Base-by-base conservation (phyloP, 257 asterid species). In the Paulownia fortunei region DNA sequence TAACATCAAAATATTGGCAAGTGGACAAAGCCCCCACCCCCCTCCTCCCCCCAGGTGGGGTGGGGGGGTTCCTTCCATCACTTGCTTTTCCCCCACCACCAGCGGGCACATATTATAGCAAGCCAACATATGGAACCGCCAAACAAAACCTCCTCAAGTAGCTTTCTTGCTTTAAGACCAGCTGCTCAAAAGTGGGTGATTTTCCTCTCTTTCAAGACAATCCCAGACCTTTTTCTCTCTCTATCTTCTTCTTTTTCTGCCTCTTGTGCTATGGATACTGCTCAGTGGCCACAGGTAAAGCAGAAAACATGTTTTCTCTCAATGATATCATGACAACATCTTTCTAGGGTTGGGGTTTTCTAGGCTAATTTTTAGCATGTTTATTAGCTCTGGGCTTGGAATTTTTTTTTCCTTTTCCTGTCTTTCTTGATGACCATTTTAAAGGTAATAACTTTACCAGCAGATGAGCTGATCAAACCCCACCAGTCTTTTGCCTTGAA, bases 201-300 rank as follows among this genome's bases (percentile, higher is more conserved):
- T 81, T 84, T 83, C 85, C 68, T 82, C 88, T 79, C 86, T 77
- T 58, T 81, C 47, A 54, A 47, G 42, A 34, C 82, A 72, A 79
- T 69, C 70, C 39, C 78, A 66, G 74, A 66, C 76, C 73, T 71
- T 34, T 81, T 79, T 85, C 79, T 83, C 79, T 82, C 76, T 82
- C 74, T 78, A 64, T 73, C 84, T 86, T 82, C 64, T 73, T 75
- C 26, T 27, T 19, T 21, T 18, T 51, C 42, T n/a, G 6, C 16
- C 30, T 65, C 74, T 72, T 55, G 42, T 70, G 78, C 83, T 47
- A 91, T 91, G 97, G 97, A 89, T 86, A 80, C 90, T 88, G 77
- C 89, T 88, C 92, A 92, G 85, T 89, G 94, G 95, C 95, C 91
- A 87, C 96, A 86, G 94, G 96, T 92, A 90, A 86, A 81, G 24